Conservation (phyloP, 2,329 filamentous ascomycete genomes). For the Septoria linicola region DNA sequence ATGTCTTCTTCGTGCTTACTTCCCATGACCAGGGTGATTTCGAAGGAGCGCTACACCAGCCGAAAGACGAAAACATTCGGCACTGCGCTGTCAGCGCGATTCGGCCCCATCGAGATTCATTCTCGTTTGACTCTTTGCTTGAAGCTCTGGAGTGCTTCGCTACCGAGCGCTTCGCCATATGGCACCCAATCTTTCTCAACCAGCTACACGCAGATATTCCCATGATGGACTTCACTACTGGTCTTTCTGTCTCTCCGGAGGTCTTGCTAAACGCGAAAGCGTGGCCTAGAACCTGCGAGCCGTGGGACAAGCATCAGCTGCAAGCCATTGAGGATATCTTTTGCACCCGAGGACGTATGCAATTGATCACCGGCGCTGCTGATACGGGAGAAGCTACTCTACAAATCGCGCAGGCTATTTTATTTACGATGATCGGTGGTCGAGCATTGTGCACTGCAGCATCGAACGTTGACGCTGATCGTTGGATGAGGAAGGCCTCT, state of each 20-base stretch:
- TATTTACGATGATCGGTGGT: slow-evolving; percentile 7
- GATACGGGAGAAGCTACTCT: slow-evolving; percentile 12
- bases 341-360: neutral
- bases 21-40: neutral
- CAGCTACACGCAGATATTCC: neutral
- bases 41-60: neutral
- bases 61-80: neutral
- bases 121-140: neutral
- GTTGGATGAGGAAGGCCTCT: neutral
- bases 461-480: slow-evolving; percentile 6
- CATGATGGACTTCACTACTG: neutral
- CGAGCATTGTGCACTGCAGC: slow-evolving; percentile 8
- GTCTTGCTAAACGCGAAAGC: neutral
- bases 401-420: neutral
- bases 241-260: neutral
- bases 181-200: neutral
- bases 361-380: slow-evolving; percentile 3
- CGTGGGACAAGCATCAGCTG: slow-evolving; percentile 7
- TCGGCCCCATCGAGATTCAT: neutral
- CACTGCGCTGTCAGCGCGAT: neutral
- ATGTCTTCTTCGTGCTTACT: neutral
- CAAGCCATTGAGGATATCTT: neutral
- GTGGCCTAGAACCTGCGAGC: neutral
- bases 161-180: neutral
- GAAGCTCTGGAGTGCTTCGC: neutral